Conservation (phyloP, 164 flowering plant species). For the Berberis thunbergii region DNA sequence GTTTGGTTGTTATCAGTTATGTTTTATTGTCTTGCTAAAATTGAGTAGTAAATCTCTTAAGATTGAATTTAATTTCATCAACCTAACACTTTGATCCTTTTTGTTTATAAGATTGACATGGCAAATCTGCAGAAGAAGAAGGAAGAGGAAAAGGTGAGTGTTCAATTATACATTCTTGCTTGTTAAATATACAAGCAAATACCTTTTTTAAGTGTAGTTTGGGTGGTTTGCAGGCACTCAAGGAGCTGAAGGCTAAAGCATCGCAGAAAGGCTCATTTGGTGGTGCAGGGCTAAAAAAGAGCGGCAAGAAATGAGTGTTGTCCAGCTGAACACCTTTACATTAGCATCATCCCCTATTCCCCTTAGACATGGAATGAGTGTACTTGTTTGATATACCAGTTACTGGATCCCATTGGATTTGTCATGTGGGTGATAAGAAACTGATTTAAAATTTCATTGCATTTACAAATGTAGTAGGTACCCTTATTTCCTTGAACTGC, state of each 20-base stretch:
- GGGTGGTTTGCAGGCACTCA: constrained; percentile 50
- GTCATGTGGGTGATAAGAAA: too few species aligned
- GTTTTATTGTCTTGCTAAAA: too few species aligned
- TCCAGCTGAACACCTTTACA: background rate
- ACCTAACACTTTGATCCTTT: background rate
- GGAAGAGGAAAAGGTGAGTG: constrained; percentile 79
- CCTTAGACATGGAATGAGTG: background rate
- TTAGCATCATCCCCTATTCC: background rate
- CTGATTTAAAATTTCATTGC: too few species aligned
- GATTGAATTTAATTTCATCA: too few species aligned
- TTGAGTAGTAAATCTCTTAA: too few species aligned
- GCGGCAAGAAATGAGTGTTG: constrained; percentile 74
- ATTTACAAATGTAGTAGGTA: too few species aligned
- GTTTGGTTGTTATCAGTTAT: too few species aligned
- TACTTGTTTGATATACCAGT: too few species aligned
- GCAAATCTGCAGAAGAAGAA: constrained; percentile 79
- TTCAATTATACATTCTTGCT: background rate
- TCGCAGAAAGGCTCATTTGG: constrained; percentile 76
- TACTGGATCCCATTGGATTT: too few species aligned
- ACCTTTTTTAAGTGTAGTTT: background rate
- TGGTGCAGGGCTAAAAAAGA: constrained; percentile 90
- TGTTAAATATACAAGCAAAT: background rate
- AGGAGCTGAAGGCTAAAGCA: constrained; percentile 85
- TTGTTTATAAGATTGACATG: constrained; percentile 47
- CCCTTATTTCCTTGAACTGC: too few species aligned